A percentile compares a stretch with the other conserved stretches of the same genome.
Evolutionary conservation across 2,329 filamentous ascomycete species (phyloP).

Genomic region (Aureobasidium mangrovei): DNA sequence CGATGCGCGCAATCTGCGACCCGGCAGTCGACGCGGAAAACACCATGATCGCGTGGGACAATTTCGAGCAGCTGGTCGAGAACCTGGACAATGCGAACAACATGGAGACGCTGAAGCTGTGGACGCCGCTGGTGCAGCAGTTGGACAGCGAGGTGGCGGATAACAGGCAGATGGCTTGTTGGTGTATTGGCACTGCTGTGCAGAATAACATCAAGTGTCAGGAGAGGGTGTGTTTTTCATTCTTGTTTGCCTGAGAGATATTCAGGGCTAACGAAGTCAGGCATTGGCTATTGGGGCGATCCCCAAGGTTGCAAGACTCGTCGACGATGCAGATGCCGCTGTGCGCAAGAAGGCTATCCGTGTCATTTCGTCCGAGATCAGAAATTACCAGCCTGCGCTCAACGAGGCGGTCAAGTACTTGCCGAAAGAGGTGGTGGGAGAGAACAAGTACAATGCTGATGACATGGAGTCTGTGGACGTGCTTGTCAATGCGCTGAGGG

Average conservation of each 20-base stretch:
- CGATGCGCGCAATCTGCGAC: slow-evolving; percentile 67
- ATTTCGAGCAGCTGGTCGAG: slow-evolving; percentile 88
- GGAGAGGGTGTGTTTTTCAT: slow-evolving; percentile 48
- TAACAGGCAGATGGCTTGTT: slow-evolving; percentile 77
- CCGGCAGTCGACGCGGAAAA: slow-evolving; percentile 59
- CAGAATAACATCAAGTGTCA: slow-evolving; percentile 90
- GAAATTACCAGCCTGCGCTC: slow-evolving; percentile 78
- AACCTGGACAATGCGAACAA: slow-evolving; percentile 96
- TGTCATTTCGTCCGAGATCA: slow-evolving; percentile 73
- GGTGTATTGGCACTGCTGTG: slow-evolving; percentile 88
- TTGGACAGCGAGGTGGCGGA: slow-evolving; percentile 61
- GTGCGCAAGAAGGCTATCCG: slow-evolving; percentile 83
- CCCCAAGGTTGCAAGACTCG: slow-evolving; percentile 58
- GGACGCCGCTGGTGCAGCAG: slow-evolving; percentile 67
- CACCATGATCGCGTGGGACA: slow-evolving; percentile 81
- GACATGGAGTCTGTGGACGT: slow-evolving; percentile 80
- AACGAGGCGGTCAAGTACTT: slow-evolving; percentile 59
- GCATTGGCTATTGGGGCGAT: slow-evolving; percentile 57
- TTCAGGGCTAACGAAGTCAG: slow-evolving; percentile 23
- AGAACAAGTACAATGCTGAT: slow-evolving; percentile 59
- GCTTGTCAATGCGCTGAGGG: slow-evolving; percentile 26
- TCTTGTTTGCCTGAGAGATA: slow-evolving; percentile 6
- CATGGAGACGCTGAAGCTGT: slow-evolving; percentile 67
- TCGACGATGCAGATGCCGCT: slow-evolving; percentile 50
- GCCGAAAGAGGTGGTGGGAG: slow-evolving; percentile 49